These are phyloP conservation scores for Mycosarcoma maydis DNA, from an alignment of 1,284 basidiomycete genomes.

Conservation along the genomic window DNA sequence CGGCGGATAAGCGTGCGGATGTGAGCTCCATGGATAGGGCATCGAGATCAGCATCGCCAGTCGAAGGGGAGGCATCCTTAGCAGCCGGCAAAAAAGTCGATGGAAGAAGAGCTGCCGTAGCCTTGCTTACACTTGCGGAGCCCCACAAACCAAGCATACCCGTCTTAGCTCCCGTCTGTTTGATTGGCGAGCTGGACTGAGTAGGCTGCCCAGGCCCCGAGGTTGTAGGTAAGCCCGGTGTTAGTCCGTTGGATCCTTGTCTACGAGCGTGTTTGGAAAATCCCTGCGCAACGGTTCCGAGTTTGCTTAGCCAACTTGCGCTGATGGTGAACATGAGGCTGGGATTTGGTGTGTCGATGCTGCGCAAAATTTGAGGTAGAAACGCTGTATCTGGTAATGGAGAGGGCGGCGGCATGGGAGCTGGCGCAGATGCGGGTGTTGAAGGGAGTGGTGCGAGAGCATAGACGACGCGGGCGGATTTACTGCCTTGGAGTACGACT, in stretches of 20 bases:
- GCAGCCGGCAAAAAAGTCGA: constrained; percentile 10
- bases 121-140: constrained; percentile 38
- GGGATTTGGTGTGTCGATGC: constrained; percentile 20
- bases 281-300: constrained; percentile 64
- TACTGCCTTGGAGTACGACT: constrained; percentile 67
- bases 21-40: constrained; percentile 32
- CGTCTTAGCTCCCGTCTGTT: constrained; percentile 9
- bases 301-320: constrained; percentile 62
- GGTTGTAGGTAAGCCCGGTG: neutral
- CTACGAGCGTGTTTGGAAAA: constrained; percentile 56
- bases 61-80: constrained; percentile 12
- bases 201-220: constrained; percentile 6
- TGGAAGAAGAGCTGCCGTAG: constrained; percentile 31
- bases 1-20: constrained; percentile 12
- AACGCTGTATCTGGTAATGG: constrained; percentile 27
- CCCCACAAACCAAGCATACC: constrained; percentile 53
- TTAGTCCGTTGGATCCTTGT: constrained; percentile 19
- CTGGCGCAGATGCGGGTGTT: constrained; percentile 28
- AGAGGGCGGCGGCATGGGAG: constrained; percentile 49
- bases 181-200: constrained; percentile 20
- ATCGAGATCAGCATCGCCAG: constrained; percentile 46
- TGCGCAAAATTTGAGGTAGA: constrained; percentile 29
- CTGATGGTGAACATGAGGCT: constrained; percentile 62
- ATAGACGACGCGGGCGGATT: constrained; percentile 65
- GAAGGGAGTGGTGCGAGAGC: constrained; percentile 40